Conservation (phyloP, 805 yeast species). For the Monosporozyma aerobia region DNA sequence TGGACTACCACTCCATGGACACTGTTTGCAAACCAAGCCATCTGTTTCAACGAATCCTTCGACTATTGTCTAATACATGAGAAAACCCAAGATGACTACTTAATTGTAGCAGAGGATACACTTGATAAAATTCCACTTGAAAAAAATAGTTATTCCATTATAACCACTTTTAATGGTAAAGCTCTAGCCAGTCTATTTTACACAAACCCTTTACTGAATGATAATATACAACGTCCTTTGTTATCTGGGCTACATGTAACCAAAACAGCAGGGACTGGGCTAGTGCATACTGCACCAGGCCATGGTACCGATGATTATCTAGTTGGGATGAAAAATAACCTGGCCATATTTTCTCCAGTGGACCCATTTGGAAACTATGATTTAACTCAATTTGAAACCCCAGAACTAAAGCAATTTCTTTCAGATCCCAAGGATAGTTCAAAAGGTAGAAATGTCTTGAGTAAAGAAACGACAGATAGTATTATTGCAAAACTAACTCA, state of each 20-base stretch:
- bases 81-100: conserved; percentile 29
- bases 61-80: conserved; percentile 44
- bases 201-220: conserved; percentile 43
- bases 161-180: conserved; percentile 34
- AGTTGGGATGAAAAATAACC: conserved; percentile 47
- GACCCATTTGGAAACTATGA: conserved; percentile 66
- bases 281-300: conserved; percentile 96
- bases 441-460: conserved; percentile 51
- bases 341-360: conserved; percentile 67
- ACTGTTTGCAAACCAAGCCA: conserved; percentile 74
- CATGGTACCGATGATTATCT: conserved; percentile 92
- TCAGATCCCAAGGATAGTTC: conserved; percentile 8
- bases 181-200: conserved; percentile 38
- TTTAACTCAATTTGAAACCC: conserved; percentile 28
- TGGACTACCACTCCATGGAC: conserved; percentile 99
- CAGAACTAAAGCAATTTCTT: conserved; percentile 8
- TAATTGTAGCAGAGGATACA: conserved; percentile 52
- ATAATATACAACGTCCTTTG: conserved; percentile 40
- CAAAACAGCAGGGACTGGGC: conserved; percentile 77
- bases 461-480: conserved; percentile 39
- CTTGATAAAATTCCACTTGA: conserved; percentile 28
- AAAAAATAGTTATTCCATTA: conserved; percentile 14
- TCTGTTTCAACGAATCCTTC: conserved; percentile 55
- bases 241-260: conserved; percentile 78
- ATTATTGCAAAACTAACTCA: conserved; percentile 38